Evolutionary conservation across 2,329 filamentous ascomycete genomes (phyloP).

Genomic region (Calycina herbarum): DNA sequence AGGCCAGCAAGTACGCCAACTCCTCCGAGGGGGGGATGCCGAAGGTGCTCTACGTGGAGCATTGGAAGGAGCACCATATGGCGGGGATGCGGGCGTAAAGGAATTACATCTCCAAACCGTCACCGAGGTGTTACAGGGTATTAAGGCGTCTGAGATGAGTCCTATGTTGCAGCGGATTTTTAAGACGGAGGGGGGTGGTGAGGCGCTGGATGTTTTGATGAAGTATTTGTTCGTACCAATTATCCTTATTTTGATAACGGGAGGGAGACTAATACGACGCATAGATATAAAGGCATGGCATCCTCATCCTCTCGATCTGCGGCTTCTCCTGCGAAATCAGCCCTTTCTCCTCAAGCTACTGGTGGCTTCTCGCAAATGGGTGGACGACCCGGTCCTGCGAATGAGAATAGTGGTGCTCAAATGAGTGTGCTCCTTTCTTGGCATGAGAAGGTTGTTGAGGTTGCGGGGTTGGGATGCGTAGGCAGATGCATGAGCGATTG

Average conservation of each 20-base stretch:
- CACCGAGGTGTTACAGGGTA: slow-evolving; percentile 90
- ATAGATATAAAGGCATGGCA: slow-evolving; percentile 88
- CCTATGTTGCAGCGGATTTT: slow-evolving; percentile 83
- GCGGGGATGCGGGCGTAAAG: slow-evolving; percentile 58
- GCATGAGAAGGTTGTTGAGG: slow-evolving; percentile 98
- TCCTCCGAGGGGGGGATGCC: slow-evolving; percentile 81
- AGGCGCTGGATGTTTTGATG: slow-evolving; percentile 90
- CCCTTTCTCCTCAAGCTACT: slow-evolving; percentile 71
- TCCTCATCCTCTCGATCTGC: slow-evolving; percentile 37
- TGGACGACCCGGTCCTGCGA: slow-evolving; percentile 51
- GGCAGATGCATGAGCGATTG: slow-evolving; percentile 95
- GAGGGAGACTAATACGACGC: background rate
- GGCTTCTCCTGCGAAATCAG: slow-evolving; percentile 37
- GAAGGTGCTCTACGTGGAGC: slow-evolving; percentile 84
- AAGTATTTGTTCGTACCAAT: slow-evolving; percentile 79
- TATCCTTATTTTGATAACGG: background rate
- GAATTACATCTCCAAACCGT: slow-evolving; percentile 86
- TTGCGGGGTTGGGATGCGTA: slow-evolving; percentile 88
- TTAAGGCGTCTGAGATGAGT: slow-evolving; percentile 94
- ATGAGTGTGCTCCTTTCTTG: slow-evolving; percentile 98
- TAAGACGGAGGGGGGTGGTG: slow-evolving; percentile 73
- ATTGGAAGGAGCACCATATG: slow-evolving; percentile 82
- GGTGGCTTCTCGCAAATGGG: slow-evolving; percentile 79
- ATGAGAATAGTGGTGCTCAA: slow-evolving; percentile 74
- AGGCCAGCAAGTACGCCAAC: slow-evolving; percentile 79